A percentile compares a stretch with the other conserved stretches of the same genome.
phyloP scores from a whole-genome alignment of 176 grass and related monocot genomes.

The Triticum timopheevii region DNA sequence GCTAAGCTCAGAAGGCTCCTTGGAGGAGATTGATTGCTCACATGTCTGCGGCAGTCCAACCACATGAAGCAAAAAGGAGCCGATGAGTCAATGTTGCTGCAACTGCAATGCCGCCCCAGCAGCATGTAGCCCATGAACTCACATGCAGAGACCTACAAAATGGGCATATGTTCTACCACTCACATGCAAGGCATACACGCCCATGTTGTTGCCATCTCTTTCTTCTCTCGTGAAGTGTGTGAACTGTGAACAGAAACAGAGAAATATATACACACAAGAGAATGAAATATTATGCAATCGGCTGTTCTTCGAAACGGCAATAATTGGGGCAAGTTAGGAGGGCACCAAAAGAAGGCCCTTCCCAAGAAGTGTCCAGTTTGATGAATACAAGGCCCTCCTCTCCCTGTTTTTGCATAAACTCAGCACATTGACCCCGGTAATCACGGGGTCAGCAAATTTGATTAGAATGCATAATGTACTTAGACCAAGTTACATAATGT shows the following conservation, averaged over 20 bases:
- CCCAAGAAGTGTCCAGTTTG: not conserved
- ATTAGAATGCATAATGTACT: not conserved
- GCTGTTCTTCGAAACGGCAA: not conserved
- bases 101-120: not conserved
- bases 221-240: conserved; percentile 16
- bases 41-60: conserved; percentile 45
- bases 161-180: conserved; percentile 21
- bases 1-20: conserved; percentile 26
- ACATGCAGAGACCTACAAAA: conserved; percentile 47
- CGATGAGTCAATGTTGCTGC: conserved; percentile 23
- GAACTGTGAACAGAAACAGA: not conserved
- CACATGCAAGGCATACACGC: conserved; percentile 47
- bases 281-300: not conserved
- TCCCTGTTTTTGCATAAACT: not conserved
- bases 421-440: not conserved
- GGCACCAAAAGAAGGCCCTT: too few species aligned
- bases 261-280: not conserved
- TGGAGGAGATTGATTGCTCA: conserved; percentile 39
- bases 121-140: conserved; percentile 28
- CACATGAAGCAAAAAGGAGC: not conserved
- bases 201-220: conserved; percentile 32
- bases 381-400: not conserved
- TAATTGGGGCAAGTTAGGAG: not conserved
- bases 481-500: not conserved
- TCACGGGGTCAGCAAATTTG: not conserved